A percentile compares a stretch with the other conserved stretches of the same genome.
Evolutionary conservation across 352 stramenopile genomes (phyloP).

Genomic region (Phytophthora hybrid): DNA sequence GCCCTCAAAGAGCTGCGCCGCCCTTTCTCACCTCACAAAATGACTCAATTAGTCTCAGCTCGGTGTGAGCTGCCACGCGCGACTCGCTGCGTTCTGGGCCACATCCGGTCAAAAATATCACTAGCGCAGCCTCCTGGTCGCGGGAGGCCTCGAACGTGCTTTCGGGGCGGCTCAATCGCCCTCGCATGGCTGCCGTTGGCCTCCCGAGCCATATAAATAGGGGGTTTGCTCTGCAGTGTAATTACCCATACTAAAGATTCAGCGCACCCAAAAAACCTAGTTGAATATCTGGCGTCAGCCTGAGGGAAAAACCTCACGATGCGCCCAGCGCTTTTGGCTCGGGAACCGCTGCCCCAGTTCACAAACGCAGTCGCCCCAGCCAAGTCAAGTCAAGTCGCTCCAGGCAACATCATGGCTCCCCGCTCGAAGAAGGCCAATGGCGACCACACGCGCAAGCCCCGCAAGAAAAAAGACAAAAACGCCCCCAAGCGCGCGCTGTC

Average conservation of each 20-base stretch:
- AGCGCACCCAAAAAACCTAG: slow-evolving; percentile 12
- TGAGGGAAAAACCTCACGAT: not conserved
- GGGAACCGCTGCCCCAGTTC: not conserved
- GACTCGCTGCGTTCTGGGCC: slow-evolving; percentile 5
- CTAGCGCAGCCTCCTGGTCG: not conserved
- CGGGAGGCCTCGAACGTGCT: slow-evolving; percentile 2
- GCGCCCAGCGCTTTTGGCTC: slow-evolving; percentile 10
- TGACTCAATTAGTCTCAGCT: slow-evolving; percentile 1
- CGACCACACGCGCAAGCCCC: slow-evolving; percentile 76
- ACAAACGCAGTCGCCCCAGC: no score
- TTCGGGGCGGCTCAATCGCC: not conserved
- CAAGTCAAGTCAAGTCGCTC: slow-evolving; percentile 57
- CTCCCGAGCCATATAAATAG: slow-evolving; percentile 35
- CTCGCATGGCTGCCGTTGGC: slow-evolving; percentile 5
- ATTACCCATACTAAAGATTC: slow-evolving; percentile 32
- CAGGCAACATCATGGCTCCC: slow-evolving; percentile 63
- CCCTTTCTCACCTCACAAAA: not conserved
- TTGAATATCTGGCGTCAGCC: not conserved
- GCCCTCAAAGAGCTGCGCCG: not conserved
- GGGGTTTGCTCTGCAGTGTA: slow-evolving; percentile 24
- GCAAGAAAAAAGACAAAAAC: slow-evolving; percentile 94
- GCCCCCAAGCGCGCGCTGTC: slow-evolving; percentile 90
- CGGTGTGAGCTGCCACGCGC: not conserved
- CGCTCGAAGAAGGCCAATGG: slow-evolving; percentile 75
- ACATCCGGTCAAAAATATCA: slow-evolving; percentile 32